Base-by-base conservation (phyloP, 2,329 filamentous ascomycete genomes). In the Scytalidium sp. region DNA sequence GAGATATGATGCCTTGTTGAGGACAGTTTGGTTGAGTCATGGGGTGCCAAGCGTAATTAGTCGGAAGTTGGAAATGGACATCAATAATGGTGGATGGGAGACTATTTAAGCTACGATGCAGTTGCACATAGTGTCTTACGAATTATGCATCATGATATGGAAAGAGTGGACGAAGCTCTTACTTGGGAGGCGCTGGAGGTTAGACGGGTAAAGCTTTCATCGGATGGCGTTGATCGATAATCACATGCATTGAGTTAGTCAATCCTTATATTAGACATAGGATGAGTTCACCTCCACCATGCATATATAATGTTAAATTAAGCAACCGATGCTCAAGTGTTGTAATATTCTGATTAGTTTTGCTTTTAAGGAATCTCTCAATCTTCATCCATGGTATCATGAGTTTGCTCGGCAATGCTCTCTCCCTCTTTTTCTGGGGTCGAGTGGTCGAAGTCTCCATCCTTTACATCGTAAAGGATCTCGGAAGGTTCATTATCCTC, bases 61-160 rank as follows among this genome's bases (percentile, higher is more conserved):
- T 56, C 79, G 94, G 57, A 93, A 90, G 69, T 70, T 99, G 57
- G 94, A 99, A 74, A 87, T 90, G 13, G 94, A 99, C 67, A 90
- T 97, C 41, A 99, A 99, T 65, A 97, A 90, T 61, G 94, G 94
- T 1, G 94, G 94, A 0, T 99, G 94, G 94, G 94, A 99, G 73
- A 97, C 84, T n/a, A 77, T 84, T 48, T 66, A 41, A 51, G 32
- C 13, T 15, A 17, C 13, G 8, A 36, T 9, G 32, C 11, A 9
- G 17, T 36, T n/a, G 7, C 17, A 36, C 13, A 36, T 4, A 4
- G 25, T 7, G 17, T 5, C 5, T 36, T 36, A 5, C 13, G 13
- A n/a, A 36, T 15, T 36, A 36, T 36, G 32, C 32, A 36, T 15
- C 32, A n/a, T 27, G 7, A n/a, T n/a, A 7, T 27, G 13, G 4